phyloP scores from a whole-genome alignment of 2,329 filamentous ascomycete genomes.

The Hypoxylon sp. region DNA sequence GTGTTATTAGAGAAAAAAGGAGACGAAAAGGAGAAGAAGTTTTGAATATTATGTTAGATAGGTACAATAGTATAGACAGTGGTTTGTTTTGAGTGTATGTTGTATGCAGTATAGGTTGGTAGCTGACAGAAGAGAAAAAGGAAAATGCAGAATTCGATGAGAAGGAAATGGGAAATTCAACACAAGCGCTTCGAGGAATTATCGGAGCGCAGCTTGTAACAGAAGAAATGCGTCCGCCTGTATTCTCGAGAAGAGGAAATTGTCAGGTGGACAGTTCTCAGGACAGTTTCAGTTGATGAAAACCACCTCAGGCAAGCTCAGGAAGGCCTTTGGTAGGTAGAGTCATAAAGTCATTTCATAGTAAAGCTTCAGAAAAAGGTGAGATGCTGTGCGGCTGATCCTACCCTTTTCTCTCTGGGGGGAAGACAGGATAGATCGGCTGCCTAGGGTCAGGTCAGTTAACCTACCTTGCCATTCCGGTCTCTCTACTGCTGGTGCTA shows the following conservation, averaged over 20 bases:
- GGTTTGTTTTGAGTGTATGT: conserved; percentile 5
- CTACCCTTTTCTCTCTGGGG: conserved; percentile 34
- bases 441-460: conserved; percentile 40
- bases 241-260: conserved; percentile 21
- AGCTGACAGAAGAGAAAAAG: conserved; percentile 28
- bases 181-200: conserved; percentile 33
- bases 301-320: conserved; percentile 32
- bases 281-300: conserved; percentile 35
- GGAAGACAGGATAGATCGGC: conserved; percentile 34
- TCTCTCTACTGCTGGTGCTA: conserved; percentile 16
- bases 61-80: conserved; percentile 16
- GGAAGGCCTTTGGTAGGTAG: conserved; percentile 35
- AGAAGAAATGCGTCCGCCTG: conserved; percentile 6
- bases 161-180: conserved; percentile 32
- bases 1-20: conserved; percentile 9
- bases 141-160: conserved; percentile 25
- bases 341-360: conserved; percentile 46
- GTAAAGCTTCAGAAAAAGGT: conserved; percentile 24
- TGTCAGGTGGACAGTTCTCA: conserved; percentile 48
- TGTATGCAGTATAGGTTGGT: conserved; percentile 24
- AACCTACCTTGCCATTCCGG: background rate
- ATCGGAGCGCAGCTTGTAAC: too few relatives aligned
- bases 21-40: conserved; percentile 6
- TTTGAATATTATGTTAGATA: conserved; percentile 24
- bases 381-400: conserved; percentile 47